Conservation (phyloP, 345 rosid species). For the Eucalyptus grandis region DNA sequence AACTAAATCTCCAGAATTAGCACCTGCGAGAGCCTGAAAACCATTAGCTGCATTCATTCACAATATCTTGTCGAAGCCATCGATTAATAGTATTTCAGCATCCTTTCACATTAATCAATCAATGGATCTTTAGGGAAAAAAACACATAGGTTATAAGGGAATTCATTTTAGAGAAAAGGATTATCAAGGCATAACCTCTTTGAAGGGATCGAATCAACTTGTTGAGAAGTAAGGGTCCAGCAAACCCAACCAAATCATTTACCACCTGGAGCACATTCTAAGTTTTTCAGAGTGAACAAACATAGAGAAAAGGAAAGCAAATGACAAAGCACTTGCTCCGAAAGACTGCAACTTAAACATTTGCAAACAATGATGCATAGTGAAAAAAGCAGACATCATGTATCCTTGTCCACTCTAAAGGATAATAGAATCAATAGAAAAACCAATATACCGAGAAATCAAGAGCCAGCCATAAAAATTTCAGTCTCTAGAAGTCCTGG, state of each 20-base stretch:
- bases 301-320: neutral
- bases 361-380: neutral
- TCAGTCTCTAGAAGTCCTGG: neutral
- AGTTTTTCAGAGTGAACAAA: neutral
- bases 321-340: neutral
- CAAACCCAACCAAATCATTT: slow-evolving; percentile 77
- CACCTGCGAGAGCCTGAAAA: neutral
- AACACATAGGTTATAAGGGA: neutral
- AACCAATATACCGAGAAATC: neutral
- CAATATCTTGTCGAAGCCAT: neutral
- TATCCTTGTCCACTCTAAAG: neutral
- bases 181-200: slow-evolving; percentile 35
- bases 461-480: neutral
- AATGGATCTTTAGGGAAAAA: neutral
- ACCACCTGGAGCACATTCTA: slow-evolving; percentile 31
- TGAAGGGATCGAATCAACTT: slow-evolving; percentile 71
- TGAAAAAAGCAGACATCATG: neutral
- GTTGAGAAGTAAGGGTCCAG: slow-evolving; percentile 78
- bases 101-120: neutral
- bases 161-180: neutral
- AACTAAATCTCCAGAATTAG: neutral
- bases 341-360: neutral
- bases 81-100: neutral
- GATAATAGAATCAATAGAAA: neutral
- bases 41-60: neutral